Base-by-base conservation (phyloP, 495 filamentous ascomycete species). In the Bacidia rubella region DNA sequence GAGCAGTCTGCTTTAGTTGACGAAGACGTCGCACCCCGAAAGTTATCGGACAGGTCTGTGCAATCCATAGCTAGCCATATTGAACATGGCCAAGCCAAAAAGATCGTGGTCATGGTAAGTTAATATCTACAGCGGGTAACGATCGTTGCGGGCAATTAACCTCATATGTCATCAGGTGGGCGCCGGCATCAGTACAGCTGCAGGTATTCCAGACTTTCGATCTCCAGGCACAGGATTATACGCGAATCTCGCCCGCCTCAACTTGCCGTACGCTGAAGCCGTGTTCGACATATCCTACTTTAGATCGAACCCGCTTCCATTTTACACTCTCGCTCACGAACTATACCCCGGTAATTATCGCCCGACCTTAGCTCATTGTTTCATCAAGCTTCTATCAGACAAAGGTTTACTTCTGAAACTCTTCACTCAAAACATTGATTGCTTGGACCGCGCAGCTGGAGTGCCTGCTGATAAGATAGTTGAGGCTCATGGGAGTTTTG, bases 381-480 rank as follows among this genome's bases (percentile, higher is more conserved):
- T 95, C 61, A 79, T 96, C 54, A 76, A 77, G 10, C 60, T 84
- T 26, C 77, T 95, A 12, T 74, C 86, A 27, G 70, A 84, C 43
- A 92, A 90, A 68, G 78, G 79, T 3, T 69, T 89, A 26, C 70
- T 98, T 12, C 68, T 85, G 57, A 90, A 87, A 69, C 75, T 89
- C 39, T 98, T 95, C 68, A 95, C 93, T 3, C 92, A 98, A 65
- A 98, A 98, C 64, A 95, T 98, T 60, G 92, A 98, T 69, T 89
- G 85, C 60, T 75, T 98, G 21, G 92, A 98, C 67, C 80, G 90
- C 27, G 74, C 79, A 58, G 93, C 92, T 9, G 92, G 92, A 41
- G 76, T 98, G 15, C 86, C 88, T 0, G 72, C 70, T 0, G 79
- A 92, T 3, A 77, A 77, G 66, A 87, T 98, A 49, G 72, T 97